Base-by-base conservation (phyloP, 805 yeast species). In the Wickerhamiella occidentalis region DNA sequence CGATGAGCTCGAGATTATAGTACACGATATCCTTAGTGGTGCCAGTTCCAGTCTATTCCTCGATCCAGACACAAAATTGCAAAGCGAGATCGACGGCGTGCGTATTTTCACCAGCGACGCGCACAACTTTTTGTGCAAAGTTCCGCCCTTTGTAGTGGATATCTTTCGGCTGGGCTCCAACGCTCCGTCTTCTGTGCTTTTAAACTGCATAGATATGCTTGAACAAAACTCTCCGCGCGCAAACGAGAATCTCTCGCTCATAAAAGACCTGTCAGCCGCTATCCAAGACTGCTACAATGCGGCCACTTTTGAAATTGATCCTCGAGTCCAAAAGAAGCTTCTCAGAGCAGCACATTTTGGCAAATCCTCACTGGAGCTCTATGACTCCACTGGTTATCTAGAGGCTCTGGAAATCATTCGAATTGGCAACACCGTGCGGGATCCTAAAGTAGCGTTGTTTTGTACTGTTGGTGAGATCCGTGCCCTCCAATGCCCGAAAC, bases 311-410 rank as follows among this genome's bases (percentile, higher is more conserved):
- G 97, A 90, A 58, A 78, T 85, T 57, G 85, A 80, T 53, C 74
- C 83, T 0, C 68, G 71, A 47, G 76, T 88, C 81, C 98, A 92
- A 58, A 87, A 86, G 61, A 76, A 75, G 46, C 66, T 90, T 8
- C 64, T 92, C 35, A 73, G 78, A 48, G 95, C 96, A 1, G 95
- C 88, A 0, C 70, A 84, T 0, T 85, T 88, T 65, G 98, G 96
- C 0, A 92, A 90, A 57, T 72, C 84, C 0, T 59, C 74, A 37
- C 60, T 73, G 40, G 76, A 74, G 7, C 59, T 70, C 2, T 76
- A 72, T 56, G 80, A 79, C 58, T 70, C 87, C 2, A 76, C 76
- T 51, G 66, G 70, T 42, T 85, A 82, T 57, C 75, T 85, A 2
- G 69, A 70, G n/a, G 75, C 78, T 2, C 71, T 88, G 53, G 73